Percentiles rank a stretch among this genome's conserved stretches.
Evolutionary conservation across 129 eudicot genomes (phyloP).

Genomic region (Flaveria ramosissima): DNA sequence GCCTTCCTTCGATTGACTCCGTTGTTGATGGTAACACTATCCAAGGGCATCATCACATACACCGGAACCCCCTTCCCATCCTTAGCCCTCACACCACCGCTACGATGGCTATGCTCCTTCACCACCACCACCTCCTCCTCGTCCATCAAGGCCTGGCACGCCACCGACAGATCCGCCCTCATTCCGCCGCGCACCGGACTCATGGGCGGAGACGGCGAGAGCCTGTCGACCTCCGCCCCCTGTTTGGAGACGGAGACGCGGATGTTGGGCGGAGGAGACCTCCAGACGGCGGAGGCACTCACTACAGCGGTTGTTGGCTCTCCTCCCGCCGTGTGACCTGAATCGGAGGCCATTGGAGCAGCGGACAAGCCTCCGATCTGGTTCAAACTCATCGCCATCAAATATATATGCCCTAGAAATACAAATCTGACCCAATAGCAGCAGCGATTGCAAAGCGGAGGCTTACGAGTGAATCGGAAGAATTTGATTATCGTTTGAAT

Average conservation of each 20-base stretch:
- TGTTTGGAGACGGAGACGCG: constrained; percentile 45
- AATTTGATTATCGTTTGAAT: too few relatives aligned
- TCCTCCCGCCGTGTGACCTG: constrained; percentile 15
- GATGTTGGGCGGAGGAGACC: constrained; percentile 50
- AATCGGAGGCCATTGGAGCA: constrained; percentile 41
- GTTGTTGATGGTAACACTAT: constrained; percentile 65
- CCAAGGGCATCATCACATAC: constrained; percentile 89
- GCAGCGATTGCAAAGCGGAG: not conserved
- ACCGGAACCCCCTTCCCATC: constrained; percentile 77
- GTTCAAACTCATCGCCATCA: constrained; percentile 84
- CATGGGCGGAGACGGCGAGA: constrained; percentile 84
- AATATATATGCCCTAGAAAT: too few relatives aligned
- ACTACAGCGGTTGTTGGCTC: constrained; percentile 42
- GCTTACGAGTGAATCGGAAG: constrained; percentile 2
- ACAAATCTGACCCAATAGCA: not conserved
- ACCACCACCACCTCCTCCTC: constrained; percentile 22
- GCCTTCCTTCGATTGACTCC: constrained; percentile 83
- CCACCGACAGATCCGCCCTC: constrained; percentile 67
- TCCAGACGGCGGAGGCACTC: constrained; percentile 64
- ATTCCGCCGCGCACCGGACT: constrained; percentile 64
- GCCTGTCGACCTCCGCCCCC: constrained; percentile 39
- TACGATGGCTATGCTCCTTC: constrained; percentile 27
- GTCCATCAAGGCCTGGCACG: constrained; percentile 62
- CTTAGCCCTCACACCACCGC: constrained; percentile 23
- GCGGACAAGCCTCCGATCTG: constrained; percentile 77